These are phyloP conservation scores for Sporothrix phasma DNA, from an alignment of 2,329 filamentous ascomycete genomes.

Conservation along the genomic window DNA sequence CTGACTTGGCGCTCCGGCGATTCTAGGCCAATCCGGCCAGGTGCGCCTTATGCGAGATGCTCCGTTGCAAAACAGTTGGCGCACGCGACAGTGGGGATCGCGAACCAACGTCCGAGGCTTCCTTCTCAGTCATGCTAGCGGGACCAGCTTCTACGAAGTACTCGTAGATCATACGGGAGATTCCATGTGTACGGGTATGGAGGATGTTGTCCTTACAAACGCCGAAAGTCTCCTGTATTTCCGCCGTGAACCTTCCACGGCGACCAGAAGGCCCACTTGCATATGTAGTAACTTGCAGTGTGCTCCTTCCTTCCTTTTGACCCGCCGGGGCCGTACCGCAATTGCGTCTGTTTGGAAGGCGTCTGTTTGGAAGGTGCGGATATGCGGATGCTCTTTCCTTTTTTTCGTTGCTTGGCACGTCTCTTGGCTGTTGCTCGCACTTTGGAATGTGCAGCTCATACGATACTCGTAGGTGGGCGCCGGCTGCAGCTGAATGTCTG, in stretches of 20 bases:
- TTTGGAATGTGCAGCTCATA: not conserved
- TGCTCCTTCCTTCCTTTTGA: not conserved
- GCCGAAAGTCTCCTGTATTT: not conserved
- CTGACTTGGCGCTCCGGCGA: not conserved
- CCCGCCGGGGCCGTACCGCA: not conserved
- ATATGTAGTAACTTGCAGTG: not conserved
- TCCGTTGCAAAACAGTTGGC: not conserved
- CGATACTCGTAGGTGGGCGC: not conserved
- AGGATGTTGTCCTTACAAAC: not conserved
- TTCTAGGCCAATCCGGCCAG: not conserved
- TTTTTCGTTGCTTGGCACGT: not conserved
- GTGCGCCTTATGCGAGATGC: not conserved
- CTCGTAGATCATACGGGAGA: not conserved
- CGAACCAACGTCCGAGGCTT: too few species aligned
- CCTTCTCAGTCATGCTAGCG: too few species aligned
- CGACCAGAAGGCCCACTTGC: too few species aligned
- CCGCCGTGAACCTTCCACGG: too few species aligned
- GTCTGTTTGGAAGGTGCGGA: not conserved
- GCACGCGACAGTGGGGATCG: not conserved
- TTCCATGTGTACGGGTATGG: not conserved
- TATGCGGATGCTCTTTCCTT: not conserved
- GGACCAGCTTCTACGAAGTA: too few species aligned
- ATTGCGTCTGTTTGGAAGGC: not conserved
- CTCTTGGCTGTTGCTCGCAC: not conserved
- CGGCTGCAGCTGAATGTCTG: not conserved